Base-by-base conservation (phyloP, 306 rosid genomes). In the Quercus rubra region DNA sequence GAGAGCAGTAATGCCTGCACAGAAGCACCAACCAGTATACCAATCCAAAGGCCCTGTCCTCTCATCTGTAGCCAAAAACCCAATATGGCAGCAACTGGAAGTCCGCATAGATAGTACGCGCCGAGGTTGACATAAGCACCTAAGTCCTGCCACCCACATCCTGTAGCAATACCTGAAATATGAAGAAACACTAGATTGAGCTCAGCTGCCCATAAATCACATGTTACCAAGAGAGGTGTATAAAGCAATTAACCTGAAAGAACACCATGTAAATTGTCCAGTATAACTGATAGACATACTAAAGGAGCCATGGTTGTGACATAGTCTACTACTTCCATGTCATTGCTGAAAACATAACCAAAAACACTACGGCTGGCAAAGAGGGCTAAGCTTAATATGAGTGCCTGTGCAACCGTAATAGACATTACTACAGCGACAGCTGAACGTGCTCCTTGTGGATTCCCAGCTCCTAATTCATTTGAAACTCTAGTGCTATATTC, bases 11-110 rank as follows among this genome's bases (percentile, higher is more conserved):
- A 6, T 61, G 58, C 74, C 66, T 92, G 91, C 81, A 92, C 73
- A 66, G 85, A 59, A 52, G 90, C 61, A 28, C 97, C 95, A 71
- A 35, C 6, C 82, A 86, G 90, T 58, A 90, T 83, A 5, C 97
- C 95, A 74, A 92, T 85, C 95, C 97, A 92, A 38, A 92, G 89
- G 10, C 97, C 97, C 59, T 55, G 81, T 84, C 93, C 97, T 78
- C 82, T 77, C 31, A 90, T 70, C 25, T 83, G 23, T 12, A 68
- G 74, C 90, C 82, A 86, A 74, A 92, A 92, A 31, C 87, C 91
- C 88, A 92, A 79, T 21, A 41, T 33, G 20, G 82, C 88, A 69
- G 91, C 90, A 38, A 63, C 76, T 21, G 97, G 97, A 82, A 89
- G 88, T 76, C 97, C 97, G 82, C 92, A 92, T 0, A 90, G 86